phyloP scores from a whole-genome alignment of 768 basidiomycete species.

The Panaeolus papilionaceus region DNA sequence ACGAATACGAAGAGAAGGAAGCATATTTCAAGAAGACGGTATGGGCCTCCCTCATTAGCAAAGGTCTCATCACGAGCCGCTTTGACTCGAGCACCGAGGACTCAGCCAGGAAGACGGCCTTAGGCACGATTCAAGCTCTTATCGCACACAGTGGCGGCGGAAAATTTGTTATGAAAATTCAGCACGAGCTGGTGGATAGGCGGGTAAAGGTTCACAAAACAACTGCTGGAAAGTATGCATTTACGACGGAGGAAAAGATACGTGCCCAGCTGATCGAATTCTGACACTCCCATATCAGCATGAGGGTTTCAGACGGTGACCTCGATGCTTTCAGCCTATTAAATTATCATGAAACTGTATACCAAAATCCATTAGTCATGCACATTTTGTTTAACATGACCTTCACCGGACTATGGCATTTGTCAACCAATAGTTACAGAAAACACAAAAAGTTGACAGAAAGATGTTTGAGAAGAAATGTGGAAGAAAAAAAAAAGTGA shows the following conservation, averaged over 20 bases:
- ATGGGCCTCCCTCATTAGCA: background rate
- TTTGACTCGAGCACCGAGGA: background rate
- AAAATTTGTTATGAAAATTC: background rate
- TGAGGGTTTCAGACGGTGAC: too few relatives aligned
- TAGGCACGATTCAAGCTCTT: background rate
- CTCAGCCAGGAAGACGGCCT: background rate
- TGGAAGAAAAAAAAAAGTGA: too few relatives aligned
- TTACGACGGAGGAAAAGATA: background rate
- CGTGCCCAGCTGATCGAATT: background rate
- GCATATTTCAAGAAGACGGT: background rate
- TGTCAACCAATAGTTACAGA: too few relatives aligned
- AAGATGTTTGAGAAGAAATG: too few relatives aligned
- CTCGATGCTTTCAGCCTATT: too few relatives aligned
- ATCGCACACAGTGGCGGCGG: background rate
- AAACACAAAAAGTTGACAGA: too few relatives aligned
- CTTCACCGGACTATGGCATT: too few relatives aligned
- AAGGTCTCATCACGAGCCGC: background rate
- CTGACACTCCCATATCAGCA: too few relatives aligned
- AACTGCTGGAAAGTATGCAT: background rate
- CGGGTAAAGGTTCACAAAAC: background rate
- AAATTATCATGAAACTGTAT: too few relatives aligned
- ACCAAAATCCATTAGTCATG: too few relatives aligned
- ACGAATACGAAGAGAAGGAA: background rate
- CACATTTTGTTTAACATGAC: too few relatives aligned
- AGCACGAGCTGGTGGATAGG: background rate